Base-by-base conservation (phyloP, 2,329 filamentous ascomycete genomes). In the Fusarium robinianum region DNA sequence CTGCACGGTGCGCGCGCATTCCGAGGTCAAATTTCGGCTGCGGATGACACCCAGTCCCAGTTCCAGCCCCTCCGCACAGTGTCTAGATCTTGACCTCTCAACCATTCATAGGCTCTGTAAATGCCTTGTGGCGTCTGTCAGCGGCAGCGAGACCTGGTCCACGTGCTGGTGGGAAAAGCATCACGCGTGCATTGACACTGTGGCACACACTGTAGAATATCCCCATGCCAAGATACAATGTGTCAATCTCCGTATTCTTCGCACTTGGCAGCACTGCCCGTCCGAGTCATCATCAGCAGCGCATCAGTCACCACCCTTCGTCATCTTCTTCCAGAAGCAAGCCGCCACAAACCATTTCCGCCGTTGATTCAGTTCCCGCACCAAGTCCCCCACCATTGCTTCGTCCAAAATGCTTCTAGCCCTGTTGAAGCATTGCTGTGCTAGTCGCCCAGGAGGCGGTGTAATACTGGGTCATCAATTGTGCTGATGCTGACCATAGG, bases 21-120 rank as follows among this genome's bases (percentile, higher is more conserved):
- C 51, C 51, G 36, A 33, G 39, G 31, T 32, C 49, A 35, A 60
- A 60, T 60, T 50, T 60, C 57, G 57, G 52, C 46, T 56, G 38
- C 43, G 38, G 35, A 42, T 16, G 21, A 6, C 14, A 41, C 38
- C 38, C 42, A 41, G 46, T 53, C 30, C 32, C 26, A 18, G n/a
- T n/a, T 31, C 8, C 12, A 14, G 19, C 9, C 16, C 36, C 29
- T 32, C 37, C 43, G 42, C 52, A 55, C 52, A 38, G 50, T 55
- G 40, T 36, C 30, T 14, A 29, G 17, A 10, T 9, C 16, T 38
- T 8, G 22, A 33, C 19, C 14, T 11, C 21, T 29, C 29, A 22
- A 29, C 45, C 55, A 58, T 32, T 58, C 34, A 55, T 37, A 38
- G 34, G 43, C 30, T 35, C 34, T 16, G 29, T 19, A 55, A 48